Base-by-base conservation (phyloP, 345 rosid species). In the Gossypium mustelinum region DNA sequence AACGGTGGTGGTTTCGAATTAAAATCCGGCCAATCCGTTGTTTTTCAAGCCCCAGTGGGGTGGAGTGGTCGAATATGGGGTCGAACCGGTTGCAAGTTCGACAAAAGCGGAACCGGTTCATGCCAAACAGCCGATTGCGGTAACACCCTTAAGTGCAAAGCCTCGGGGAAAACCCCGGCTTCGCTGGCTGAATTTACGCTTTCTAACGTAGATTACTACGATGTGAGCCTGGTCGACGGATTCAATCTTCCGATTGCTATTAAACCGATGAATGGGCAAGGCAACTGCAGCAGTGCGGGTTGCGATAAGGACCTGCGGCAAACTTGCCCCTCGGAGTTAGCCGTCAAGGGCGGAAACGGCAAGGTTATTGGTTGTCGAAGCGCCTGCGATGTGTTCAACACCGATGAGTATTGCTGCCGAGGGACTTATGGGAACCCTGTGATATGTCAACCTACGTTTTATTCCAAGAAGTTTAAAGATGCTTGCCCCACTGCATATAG, bases 61-160 rank as follows among this genome's bases (percentile, higher is more conserved):
- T 94, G 97, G 98, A 80, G 87, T 13, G 98, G 98, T 24, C 83
- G 95, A 39, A 88, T 92, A 18, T 94, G 98, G 98, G 98, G 90
- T 43, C 84, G 97, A 80, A 85, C 88, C n/a, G 94, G 90, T 1
- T 94, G 98, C 81, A 81, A 76, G 0, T 92, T 94, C 7, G 89
- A 92, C 77, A 73, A 76, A 51, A 81, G 75, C 7, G 97, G 94
- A 12, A 85, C 62, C 1, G 97, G 97, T n/a, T 8, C 83, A 0
- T 94, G 98, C 82, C 85, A 82, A 22, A 94, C 98, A 34, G 98
- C 95, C 4, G 78, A 83, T 44, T 94, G 98, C 12, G 94, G 92
- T 12, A 54, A 81, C 6, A 4, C 87, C 10, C 86, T 92, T 45
- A 82, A 89, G 56, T 94, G 98, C 72, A 47, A 68, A 41, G 89